These are phyloP conservation scores for Globisporangium paroecandrum DNA, from an alignment of 352 stramenopile genomes.

Conservation along the genomic window DNA sequence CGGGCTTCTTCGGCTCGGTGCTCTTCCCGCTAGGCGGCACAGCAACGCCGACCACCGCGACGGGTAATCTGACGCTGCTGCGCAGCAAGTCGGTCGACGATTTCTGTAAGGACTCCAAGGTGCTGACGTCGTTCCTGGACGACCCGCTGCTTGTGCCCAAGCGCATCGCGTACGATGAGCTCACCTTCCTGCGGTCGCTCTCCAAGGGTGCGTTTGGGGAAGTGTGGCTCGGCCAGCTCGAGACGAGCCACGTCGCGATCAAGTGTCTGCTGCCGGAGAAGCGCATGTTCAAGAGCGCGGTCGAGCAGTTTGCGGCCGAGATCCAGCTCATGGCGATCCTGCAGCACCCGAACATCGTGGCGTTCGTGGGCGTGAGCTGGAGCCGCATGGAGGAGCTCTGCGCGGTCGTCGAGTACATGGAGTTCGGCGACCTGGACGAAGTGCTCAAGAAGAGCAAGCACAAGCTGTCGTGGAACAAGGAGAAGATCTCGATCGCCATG, in stretches of 20 bases:
- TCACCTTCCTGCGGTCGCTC: slow-evolving; percentile 61
- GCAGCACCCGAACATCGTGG: slow-evolving; percentile 76
- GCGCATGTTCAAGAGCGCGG: slow-evolving; percentile 36
- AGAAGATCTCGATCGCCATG: slow-evolving; percentile 82
- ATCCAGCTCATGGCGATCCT: slow-evolving; percentile 70
- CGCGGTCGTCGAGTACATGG: slow-evolving; percentile 79
- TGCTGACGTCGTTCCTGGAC: slow-evolving; percentile 45
- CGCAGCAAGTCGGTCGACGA: slow-evolving; percentile 49
- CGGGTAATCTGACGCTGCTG: slow-evolving; percentile 3
- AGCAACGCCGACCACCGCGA: not conserved
- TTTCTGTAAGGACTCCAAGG: slow-evolving; percentile 59
- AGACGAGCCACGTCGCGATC: slow-evolving; percentile 69
- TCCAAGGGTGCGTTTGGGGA: slow-evolving; percentile 73
- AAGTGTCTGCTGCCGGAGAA: slow-evolving; percentile 69
- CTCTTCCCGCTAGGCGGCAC: slow-evolving; percentile 2
- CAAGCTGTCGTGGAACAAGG: slow-evolving; percentile 55
- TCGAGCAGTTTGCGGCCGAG: slow-evolving; percentile 71
- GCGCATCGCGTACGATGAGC: slow-evolving; percentile 57
- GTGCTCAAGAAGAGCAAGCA: slow-evolving; percentile 53
- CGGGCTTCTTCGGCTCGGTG: slow-evolving; percentile 11
- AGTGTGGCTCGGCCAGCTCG: slow-evolving; percentile 63
- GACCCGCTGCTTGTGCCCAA: slow-evolving; percentile 48
- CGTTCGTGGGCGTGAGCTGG: slow-evolving; percentile 72
- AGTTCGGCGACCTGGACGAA: slow-evolving; percentile 58
- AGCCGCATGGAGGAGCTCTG: slow-evolving; percentile 62